Base-by-base conservation (phyloP, 805 yeast species). In the Nakazawaea sp. region DNA sequence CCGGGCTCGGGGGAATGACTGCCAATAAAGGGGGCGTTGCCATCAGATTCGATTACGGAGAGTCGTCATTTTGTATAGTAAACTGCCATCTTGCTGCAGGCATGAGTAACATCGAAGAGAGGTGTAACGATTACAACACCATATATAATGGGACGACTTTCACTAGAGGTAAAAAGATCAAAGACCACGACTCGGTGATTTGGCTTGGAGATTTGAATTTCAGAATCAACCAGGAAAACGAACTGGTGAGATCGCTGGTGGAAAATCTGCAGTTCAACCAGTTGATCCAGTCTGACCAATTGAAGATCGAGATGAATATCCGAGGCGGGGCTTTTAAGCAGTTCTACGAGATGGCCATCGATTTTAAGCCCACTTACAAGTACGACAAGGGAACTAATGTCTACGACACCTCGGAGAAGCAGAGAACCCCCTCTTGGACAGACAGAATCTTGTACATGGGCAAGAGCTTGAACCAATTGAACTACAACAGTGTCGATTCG, bases 361-460 rank as follows among this genome's bases (percentile, higher is more conserved):
- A 61, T 15, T 90, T 92, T 50, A 71, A 81, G 6, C 99, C 99
- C 5, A 92, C 99, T 0, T 92, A 92, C 60, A 92, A 92, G 54
- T 92, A 81, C 55, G 95, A 92, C 53, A 82, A 85, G 33, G 94
- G 95, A 4, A 81, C 95, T 0, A 74, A 72, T 32, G 59, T 53
- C 2, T 92, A 89, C 54, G 99, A 92, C 55, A 73, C 95, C 0
- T 80, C 94, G 28, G 97, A 90, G 50, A 92, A 92, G 58, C 80
- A 78, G 57, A 73, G 99, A 44, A 78, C 85, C 10, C 99, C 98
- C 1, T 94, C 98, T 0, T 92, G 98, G 98, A 89, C 97, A 3
- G 99, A 92, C 61, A 64, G 98, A 40, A 31, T 39, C 38, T 61
- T 90, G 33, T 80, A 69, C 49, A 66, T 70, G 42, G 87, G 94